Evolutionary conservation across 176 grass and related monocot species (phyloP).

Genomic region (Alopecurus myosuroides): DNA sequence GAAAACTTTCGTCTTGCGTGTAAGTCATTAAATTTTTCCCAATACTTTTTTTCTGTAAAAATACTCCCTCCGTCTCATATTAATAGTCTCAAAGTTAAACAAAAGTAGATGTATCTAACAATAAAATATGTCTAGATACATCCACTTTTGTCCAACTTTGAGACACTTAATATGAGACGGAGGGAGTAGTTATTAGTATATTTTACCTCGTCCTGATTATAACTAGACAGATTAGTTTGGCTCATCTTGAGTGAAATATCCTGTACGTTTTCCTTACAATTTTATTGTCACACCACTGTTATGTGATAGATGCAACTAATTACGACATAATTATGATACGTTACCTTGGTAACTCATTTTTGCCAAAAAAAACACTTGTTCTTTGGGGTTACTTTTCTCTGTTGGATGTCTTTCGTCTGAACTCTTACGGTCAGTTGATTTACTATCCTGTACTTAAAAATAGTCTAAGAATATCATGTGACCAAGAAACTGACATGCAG

Average conservation of each 20-base stretch:
- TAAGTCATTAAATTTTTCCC: not conserved
- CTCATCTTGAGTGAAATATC: not conserved
- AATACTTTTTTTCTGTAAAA: not conserved
- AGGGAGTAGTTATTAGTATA: not conserved
- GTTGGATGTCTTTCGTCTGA: not conserved
- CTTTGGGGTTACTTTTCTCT: not conserved
- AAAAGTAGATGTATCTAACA: no score
- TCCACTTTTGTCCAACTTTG: no score
- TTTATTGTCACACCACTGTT: not conserved
- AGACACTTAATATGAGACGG: no score
- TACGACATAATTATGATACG: not conserved
- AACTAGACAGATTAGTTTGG: not conserved
- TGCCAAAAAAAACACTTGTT: not conserved
- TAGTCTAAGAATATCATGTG: not conserved
- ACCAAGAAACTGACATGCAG: not conserved
- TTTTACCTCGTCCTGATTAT: not conserved
- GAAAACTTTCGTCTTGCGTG: slow-evolving; percentile 11
- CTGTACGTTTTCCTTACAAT: not conserved
- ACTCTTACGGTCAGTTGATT: not conserved
- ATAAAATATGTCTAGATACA: no score
- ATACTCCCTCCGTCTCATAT: no score
- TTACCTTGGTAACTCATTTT: not conserved
- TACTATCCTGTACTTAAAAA: not conserved
- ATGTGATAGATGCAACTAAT: not conserved
- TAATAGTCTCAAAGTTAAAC: no score